phyloP scores from a whole-genome alignment of 2,329 filamentous ascomycete genomes.

The Dryadomyces sulphureus region DNA sequence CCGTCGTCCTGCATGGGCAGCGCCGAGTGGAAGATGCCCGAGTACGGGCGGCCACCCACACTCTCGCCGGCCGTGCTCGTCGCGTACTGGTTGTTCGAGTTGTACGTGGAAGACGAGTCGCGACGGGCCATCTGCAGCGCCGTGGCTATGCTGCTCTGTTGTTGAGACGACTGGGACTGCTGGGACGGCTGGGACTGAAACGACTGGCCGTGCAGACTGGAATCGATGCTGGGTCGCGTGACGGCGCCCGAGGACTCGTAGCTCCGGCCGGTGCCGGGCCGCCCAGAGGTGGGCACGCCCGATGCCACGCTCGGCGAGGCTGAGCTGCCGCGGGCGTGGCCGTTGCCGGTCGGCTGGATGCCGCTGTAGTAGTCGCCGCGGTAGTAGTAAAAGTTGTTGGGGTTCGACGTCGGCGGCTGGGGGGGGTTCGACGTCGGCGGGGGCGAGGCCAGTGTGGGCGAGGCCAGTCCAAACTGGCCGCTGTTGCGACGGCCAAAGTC shows the following conservation, averaged over 20 bases:
- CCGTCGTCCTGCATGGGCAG: constrained; percentile 59
- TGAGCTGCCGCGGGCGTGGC: constrained; percentile 22
- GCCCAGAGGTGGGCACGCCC: too few relatives aligned
- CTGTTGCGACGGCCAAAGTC: constrained; percentile 53
- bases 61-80: constrained; percentile 19
- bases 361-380: constrained; percentile 34
- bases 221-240: constrained; percentile 13
- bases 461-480: constrained; percentile 44
- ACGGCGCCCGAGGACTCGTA: constrained; percentile 29
- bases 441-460: constrained; percentile 12
- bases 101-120: constrained; percentile 41
- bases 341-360: constrained; percentile 14
- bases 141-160: constrained; percentile 21
- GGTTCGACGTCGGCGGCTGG: not conserved
- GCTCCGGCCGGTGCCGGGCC: constrained; percentile 46
- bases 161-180: constrained; percentile 19
- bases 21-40: constrained; percentile 74
- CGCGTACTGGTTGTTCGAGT: constrained; percentile 28
- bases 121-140: constrained; percentile 19
- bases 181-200: constrained; percentile 23
- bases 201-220: constrained; percentile 26
- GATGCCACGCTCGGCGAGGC: constrained; percentile 41
- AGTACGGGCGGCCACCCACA: constrained; percentile 35
- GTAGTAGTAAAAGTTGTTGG: constrained; percentile 32
- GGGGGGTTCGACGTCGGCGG: not conserved